Evolutionary conservation across 2,329 filamentous ascomycete genomes (phyloP), one percentile per base, ranked within the genome.

Genomic region (Alternaria gansuensis): DNA sequence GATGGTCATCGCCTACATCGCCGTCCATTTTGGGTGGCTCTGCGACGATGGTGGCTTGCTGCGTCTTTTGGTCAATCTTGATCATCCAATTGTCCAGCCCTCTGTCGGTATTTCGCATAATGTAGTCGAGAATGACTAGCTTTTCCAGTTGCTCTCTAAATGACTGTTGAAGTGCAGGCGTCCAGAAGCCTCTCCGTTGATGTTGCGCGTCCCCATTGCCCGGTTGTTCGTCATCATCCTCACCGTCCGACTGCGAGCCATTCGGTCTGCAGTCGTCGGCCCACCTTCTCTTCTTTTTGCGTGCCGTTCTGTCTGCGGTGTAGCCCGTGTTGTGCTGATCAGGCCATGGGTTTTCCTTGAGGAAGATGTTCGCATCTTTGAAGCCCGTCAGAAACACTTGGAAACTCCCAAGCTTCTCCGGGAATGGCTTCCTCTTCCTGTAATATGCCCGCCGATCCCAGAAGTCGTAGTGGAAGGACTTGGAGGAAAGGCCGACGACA

Each of bases 61-160:
- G 88, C 3, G 86, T 88, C 68, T 92, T 86, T 84, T 88, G 92
- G 77, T 99, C 93, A 31, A 99, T 91, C 77, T 92, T 95, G 74
- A 99, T 93, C 95, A 99, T 99, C 95, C 95, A 99, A 71, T 99
- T 99, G 76, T 99, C 95, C 56, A 97, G 82, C 2, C 95, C 95
- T 79, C 95, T 87, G 76, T 99, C 95, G 2, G 95, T 99, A 74
- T 99, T 99, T 57, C 95, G 88, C 95, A 99, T 99, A 64, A 99
- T 96, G 76, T 99, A 99, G 79, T 99, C 95, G 65, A 99, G 79
- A 71, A 99, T 96, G 23, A 99, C 96, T 7, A 99, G 83, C 78
- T 97, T 98, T 80, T 99, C 95, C 46, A 99, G 84, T 79, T 98
- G 91, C 77, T 99, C 95, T 36, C 95, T 84, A 75, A 99, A 97